Evolutionary conservation across 2,329 filamentous ascomycete species (phyloP), one percentile per base, ranked within the genome.

Genomic region (Fusarium scirpi): DNA sequence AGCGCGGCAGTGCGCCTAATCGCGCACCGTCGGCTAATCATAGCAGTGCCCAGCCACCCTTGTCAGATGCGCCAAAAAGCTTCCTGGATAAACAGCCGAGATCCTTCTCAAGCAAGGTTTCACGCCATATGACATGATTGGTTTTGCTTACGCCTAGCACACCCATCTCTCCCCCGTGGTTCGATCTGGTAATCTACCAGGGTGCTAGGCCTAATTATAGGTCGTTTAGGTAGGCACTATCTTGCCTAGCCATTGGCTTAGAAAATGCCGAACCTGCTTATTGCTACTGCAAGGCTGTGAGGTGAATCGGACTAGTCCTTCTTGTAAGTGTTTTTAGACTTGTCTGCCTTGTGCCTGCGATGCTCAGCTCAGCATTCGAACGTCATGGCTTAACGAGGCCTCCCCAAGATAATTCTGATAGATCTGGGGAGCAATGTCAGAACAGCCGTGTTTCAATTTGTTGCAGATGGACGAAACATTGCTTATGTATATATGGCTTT

Each of bases 1-100:
- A 75, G 59, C 53, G 71, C 73, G 73, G 54, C 69, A 75, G 67
- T 74, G 69, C 72, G 72, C 56, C 67, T 74, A 74, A 65, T 61
- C 73, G 73, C 73, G 73, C 64, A 72, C 59, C 69, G 54, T 58
- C 69, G 30, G 34, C 72, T 71, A 75, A 75, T 72, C 72, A 75
- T 27, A 65, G 54, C 51, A 60, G 48, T 18, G 32, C 29, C 30
- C 56, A 62, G 24, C 54, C 69, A 66, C 63, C 69, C 69, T 62
- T 60, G 69, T 56, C 57, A 65, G 48, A 43, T 57, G 51, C 57
- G 48, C 44, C 64, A 62, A 69, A 53, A 58, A 55, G 41, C 34
- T 52, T 62, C 40, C 38, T 38, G 24, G 51, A 40, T 46, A 49
- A 67, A 67, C 49, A 67, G 51, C 62, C 62, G 64, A 67, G 52